Conservation (phyloP, 164 flowering plant species). For the Chloranthus sessilifolius region DNA sequence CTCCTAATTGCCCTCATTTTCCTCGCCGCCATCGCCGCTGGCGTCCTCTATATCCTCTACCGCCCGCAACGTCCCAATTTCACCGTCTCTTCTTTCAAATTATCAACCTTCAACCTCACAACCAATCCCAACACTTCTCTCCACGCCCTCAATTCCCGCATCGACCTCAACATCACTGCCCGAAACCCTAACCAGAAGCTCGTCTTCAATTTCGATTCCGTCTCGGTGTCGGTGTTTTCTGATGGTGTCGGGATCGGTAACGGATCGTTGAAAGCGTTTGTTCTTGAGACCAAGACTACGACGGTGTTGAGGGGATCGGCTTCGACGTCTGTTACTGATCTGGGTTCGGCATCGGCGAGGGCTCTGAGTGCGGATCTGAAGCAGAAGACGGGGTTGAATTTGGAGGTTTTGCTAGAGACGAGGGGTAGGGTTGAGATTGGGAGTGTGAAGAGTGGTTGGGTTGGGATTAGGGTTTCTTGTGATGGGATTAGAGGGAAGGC, state of each 20-base stretch:
- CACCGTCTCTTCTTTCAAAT: conserved; percentile 38
- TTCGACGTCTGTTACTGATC: not conserved
- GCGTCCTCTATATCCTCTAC: conserved; percentile 49
- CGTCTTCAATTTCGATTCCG: not conserved
- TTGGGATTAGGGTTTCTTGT: not conserved
- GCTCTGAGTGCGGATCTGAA: not conserved
- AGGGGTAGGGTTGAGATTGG: not conserved
- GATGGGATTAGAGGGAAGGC: not conserved
- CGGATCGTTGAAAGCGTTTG: not conserved
- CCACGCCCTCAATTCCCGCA: conserved; percentile 33
- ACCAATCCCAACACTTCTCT: conserved; percentile 17
- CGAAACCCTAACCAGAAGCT: conserved; percentile 7
- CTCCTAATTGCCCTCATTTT: conserved; percentile 27
- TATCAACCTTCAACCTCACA: conserved; percentile 47
- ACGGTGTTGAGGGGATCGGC: not conserved
- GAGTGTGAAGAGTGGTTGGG: not conserved
- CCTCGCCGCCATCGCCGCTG: conserved; percentile 41
- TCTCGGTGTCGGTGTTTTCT: not conserved
- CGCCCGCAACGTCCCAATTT: conserved; percentile 53
- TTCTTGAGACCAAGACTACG: not conserved
- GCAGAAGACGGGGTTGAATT: not conserved
- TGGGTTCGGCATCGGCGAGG: not conserved
- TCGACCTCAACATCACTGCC: conserved; percentile 45
- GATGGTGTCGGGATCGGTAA: not conserved
- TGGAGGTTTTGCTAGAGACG: not conserved